Conservation (phyloP, 2,329 filamentous ascomycete genomes). For the Paraconiothyrium sp. region DNA sequence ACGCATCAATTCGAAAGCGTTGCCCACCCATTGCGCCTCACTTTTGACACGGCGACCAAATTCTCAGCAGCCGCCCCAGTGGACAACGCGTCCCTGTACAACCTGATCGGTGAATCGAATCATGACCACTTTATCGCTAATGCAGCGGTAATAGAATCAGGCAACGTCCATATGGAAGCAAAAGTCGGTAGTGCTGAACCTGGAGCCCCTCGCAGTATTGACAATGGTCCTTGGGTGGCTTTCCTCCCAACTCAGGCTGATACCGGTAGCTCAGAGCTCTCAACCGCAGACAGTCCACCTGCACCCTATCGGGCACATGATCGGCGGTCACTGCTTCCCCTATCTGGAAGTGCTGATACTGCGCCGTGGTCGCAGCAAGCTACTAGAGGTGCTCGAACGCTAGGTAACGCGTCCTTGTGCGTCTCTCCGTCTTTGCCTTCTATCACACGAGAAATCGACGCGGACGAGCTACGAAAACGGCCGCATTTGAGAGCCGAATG, state of each 20-base stretch:
- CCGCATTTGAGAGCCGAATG: constrained; percentile 15
- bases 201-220: constrained; percentile 29
- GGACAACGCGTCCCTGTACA: constrained; percentile 17
- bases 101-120: constrained; percentile 26
- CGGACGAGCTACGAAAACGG: constrained; percentile 9
- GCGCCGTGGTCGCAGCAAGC: constrained; percentile 39
- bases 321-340: constrained; percentile 18
- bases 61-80: constrained; percentile 16
- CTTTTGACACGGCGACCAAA: constrained; percentile 27
- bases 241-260: constrained; percentile 33
- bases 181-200: constrained; percentile 15
- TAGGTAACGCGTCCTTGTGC: constrained; percentile 26
- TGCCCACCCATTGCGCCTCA: constrained; percentile 30
- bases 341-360: constrained; percentile 22
- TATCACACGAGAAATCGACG: constrained; percentile 21
- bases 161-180: constrained; percentile 16
- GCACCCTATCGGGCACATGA: constrained; percentile 28
- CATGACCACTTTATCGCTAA: constrained; percentile 23
- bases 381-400: constrained; percentile 31
- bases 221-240: constrained; percentile 39
- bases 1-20: constrained; percentile 27
- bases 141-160: constrained; percentile 23
- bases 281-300: constrained; percentile 20
- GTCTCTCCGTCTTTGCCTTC: constrained; percentile 40
- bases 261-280: constrained; percentile 33